phyloP scores from a whole-genome alignment of 2,329 filamentous ascomycete genomes.

The Herpotrichia juniperi region DNA sequence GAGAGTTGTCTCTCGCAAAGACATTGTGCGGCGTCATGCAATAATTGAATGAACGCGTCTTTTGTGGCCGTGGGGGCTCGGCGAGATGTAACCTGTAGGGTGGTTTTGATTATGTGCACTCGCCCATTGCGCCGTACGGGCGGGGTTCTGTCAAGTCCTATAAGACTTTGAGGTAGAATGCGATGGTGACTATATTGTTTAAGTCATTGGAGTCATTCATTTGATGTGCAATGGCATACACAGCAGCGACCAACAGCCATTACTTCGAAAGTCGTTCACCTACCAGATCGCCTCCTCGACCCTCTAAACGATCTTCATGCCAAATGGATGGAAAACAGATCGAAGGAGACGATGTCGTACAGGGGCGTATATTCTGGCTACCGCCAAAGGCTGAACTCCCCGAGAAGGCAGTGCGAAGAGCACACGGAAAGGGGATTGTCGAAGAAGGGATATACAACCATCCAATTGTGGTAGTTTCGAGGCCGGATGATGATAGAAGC shows the following conservation, averaged over 20 bases:
- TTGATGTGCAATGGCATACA: constrained; percentile 8
- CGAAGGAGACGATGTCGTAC: constrained; percentile 13
- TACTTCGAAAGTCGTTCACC: background rate
- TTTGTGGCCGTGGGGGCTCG: background rate
- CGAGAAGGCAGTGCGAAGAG: constrained; percentile 29
- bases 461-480: constrained; percentile 40
- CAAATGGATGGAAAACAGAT: constrained; percentile 7
- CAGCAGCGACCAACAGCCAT: background rate
- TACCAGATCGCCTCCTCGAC: background rate
- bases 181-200: background rate
- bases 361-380: constrained; percentile 40
- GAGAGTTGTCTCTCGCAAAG: background rate
- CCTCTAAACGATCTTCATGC: constrained; percentile 3
- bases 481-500: constrained; percentile 30
- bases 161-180: constrained; percentile 2
- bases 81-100: constrained; percentile 1
- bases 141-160: background rate
- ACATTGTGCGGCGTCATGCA: constrained; percentile 1
- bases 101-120: background rate
- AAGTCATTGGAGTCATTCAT: constrained; percentile 9
- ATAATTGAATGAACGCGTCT: background rate
- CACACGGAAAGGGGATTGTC: constrained; percentile 36
- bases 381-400: constrained; percentile 36
- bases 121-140: background rate
- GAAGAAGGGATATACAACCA: constrained; percentile 43